A percentile compares a stretch with the other conserved stretches of the same genome.
Conservation (phyloP, 164 flowering plant species). For the Aristolochia californica region DNA sequence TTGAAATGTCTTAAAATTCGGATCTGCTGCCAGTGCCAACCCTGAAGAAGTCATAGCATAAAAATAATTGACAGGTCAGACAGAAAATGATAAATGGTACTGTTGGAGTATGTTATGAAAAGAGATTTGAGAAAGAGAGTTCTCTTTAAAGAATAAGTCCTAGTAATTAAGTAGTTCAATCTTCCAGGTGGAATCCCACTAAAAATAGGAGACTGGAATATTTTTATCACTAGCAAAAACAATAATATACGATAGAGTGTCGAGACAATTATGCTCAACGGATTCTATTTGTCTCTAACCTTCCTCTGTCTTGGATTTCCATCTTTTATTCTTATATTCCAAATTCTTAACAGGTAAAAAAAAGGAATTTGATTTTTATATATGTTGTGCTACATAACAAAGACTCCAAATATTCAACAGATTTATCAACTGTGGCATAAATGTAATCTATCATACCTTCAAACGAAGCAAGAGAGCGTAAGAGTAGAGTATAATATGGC, state of each 20-base stretch:
- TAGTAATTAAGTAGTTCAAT: background rate
- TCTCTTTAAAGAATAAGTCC: background rate
- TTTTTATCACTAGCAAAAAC: no score
- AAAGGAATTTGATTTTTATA: background rate
- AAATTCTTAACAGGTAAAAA: background rate
- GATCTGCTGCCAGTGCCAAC: constrained; percentile 82
- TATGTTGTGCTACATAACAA: background rate
- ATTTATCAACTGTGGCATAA: background rate
- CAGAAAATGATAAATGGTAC: background rate
- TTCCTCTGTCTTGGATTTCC: background rate
- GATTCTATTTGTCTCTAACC: background rate
- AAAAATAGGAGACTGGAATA: no score
- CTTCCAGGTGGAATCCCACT: no score
- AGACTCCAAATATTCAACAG: background rate
- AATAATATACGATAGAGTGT: no score
- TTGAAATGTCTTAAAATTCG: constrained; percentile 80
- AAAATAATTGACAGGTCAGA: background rate
- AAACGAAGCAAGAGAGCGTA: constrained; percentile 91
- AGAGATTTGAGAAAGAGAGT: background rate
- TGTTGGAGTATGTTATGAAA: background rate
- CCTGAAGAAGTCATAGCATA: constrained; percentile 30
- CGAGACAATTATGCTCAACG: no score
- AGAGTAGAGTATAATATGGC: constrained; percentile 70
- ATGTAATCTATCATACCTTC: constrained; percentile 48
- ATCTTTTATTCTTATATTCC: background rate